Base-by-base conservation (phyloP, 495 filamentous ascomycete species). In the Gamarada debralockiae region DNA sequence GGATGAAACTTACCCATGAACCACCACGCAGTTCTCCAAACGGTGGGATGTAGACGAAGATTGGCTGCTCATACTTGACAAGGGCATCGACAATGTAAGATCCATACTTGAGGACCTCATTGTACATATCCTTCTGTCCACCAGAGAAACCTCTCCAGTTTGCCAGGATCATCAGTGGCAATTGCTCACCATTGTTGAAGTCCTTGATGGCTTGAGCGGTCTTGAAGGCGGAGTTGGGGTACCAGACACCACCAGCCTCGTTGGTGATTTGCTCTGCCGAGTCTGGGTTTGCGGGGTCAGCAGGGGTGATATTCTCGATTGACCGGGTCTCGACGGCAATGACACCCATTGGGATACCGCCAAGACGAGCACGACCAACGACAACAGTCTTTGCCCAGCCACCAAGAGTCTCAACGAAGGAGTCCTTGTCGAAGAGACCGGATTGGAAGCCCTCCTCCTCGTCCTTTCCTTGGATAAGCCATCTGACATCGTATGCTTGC, bases 141-240 rank as follows among this genome's bases (percentile, higher is more conserved):
- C 93, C 93, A 50, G 93, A 97, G 87, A 98, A 98, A 73, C 93
- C 93, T 80, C 93, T 81, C 93, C 93, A 98, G 80, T 98, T 98
- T 69, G 93, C 93, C 42, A 98, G 80, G 71, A 98, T 97, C 90
- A 98, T 97, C 53, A 98, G 77, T 39, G 93, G 93, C 55, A 98
- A 81, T 77, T 97, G 93, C 72, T 98, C 93, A 67, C 93, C 93
- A 60, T 95, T 82, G 84, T 97, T 98, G 82, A 98, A 98, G 79
- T 98, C 93, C 57, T 84, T 89, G 69, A 98, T 93, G 50, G 93
- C 93, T 67, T 98, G 93, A 15, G 93, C 95, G 48, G 93, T 98
- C 86, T 98, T 98, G 82, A 89, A 97, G 27, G 93, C 95, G 4
- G 92, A 96, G 79, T 98, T 98, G 62, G 93, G 93, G 70, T 97